phyloP scores from a whole-genome alignment of 345 rosid genomes.

The Brassica incana region DNA sequence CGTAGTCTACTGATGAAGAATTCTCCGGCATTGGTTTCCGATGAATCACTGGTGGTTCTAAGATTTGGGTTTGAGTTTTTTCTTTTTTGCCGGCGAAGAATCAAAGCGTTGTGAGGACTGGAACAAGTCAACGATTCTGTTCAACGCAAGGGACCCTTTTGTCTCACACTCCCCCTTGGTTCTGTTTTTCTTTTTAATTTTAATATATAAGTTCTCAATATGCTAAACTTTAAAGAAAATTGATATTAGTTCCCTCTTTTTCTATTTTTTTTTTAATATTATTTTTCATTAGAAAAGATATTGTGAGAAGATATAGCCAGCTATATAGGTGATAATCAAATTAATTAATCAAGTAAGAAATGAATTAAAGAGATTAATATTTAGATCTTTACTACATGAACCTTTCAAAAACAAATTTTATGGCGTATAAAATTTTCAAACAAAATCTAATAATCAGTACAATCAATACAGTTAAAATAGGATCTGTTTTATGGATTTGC shows the following conservation, averaged over 20 bases:
- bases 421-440: too few relatives aligned
- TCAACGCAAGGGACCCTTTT: neutral
- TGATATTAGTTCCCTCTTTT: too few relatives aligned
- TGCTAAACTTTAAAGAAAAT: too few relatives aligned
- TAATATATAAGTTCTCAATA: neutral
- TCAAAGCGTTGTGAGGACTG: conserved; percentile 13
- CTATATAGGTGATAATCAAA: neutral
- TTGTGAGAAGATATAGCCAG: too few relatives aligned
- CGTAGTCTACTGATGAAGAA: conserved; percentile 61
- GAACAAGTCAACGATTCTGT: conserved; percentile 9
- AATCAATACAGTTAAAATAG: too few relatives aligned
- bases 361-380: neutral
- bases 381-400: neutral
- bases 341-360: neutral
- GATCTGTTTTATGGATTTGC: too few relatives aligned
- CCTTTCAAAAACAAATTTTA: neutral
- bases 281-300: too few relatives aligned
- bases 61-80: conserved; percentile 28
- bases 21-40: conserved; percentile 48
- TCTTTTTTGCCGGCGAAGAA: neutral
- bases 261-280: too few relatives aligned
- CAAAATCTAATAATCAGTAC: too few relatives aligned
- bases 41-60: conserved; percentile 12
- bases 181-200: neutral
- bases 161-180: neutral